Evolutionary conservation across 306 rosid genomes (phyloP).

Genomic region (Acacia acuminata): DNA sequence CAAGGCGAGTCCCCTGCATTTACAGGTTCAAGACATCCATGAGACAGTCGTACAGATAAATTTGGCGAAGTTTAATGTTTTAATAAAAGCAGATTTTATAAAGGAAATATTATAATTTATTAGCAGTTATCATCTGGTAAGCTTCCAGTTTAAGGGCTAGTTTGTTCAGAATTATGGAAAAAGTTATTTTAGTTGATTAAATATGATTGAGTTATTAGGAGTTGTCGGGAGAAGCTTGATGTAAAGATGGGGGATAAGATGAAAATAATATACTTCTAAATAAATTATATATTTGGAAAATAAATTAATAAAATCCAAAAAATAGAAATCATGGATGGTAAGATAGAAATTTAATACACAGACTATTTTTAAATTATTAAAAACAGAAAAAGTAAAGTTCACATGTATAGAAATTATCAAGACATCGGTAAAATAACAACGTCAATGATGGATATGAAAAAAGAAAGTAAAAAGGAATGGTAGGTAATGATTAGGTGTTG

Average conservation of each 20-base stretch:
- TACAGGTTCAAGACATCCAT: constrained; percentile 36
- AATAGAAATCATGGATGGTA: background rate
- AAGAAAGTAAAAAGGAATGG: background rate
- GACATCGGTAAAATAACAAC: constrained; percentile 2
- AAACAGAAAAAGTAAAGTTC: background rate
- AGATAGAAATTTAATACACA: background rate
- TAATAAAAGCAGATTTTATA: constrained; percentile 15
- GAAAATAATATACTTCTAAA: background rate
- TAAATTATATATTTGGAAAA: background rate
- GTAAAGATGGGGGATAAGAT: background rate
- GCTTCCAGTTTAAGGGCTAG: background rate
- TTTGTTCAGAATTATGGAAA: background rate
- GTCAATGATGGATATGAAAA: background rate
- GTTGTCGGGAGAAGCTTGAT: background rate
- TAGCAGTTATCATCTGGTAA: background rate
- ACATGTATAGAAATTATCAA: constrained; percentile 1
- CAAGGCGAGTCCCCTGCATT: constrained; percentile 97
- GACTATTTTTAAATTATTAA: background rate
- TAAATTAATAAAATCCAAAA: background rate
- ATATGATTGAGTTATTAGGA: background rate
- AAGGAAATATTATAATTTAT: background rate
- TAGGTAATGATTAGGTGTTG: background rate
- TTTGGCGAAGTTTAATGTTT: constrained; percentile 27
- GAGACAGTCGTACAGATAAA: constrained; percentile 26
- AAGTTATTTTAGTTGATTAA: background rate